Evolutionary conservation across 768 basidiomycete species (phyloP).

Genomic region (Lepiota venenata): DNA sequence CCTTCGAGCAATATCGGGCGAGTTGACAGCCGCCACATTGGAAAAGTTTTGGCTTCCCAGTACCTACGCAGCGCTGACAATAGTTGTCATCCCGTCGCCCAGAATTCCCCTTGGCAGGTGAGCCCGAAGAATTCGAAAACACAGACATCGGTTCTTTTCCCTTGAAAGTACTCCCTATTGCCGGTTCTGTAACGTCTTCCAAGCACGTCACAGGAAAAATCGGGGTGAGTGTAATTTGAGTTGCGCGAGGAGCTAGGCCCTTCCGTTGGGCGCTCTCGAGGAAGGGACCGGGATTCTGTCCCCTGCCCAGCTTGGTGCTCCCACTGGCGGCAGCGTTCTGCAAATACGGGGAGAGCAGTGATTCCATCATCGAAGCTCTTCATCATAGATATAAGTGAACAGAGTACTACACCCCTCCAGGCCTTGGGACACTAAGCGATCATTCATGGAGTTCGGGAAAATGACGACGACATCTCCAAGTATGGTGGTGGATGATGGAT

Average conservation of each 20-base stretch:
- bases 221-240: slow-evolving; percentile 48
- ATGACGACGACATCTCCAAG: slow-evolving; percentile 47
- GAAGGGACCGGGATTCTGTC: slow-evolving; percentile 41
- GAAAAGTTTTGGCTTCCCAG: too few species aligned
- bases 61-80: too few species aligned
- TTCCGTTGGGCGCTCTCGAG: slow-evolving; percentile 30
- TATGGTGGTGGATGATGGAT: slow-evolving; percentile 45
- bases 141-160: too few species aligned
- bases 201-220: slow-evolving; percentile 51
- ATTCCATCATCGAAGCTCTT: slow-evolving; percentile 45
- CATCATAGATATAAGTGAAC: slow-evolving; percentile 19
- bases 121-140: too few species aligned
- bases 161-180: too few species aligned
- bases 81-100: too few species aligned
- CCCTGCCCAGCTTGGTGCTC: slow-evolving; percentile 41
- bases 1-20: too few species aligned
- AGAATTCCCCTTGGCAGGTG: too few species aligned
- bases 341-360: slow-evolving; percentile 45
- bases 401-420: slow-evolving; percentile 11
- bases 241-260: slow-evolving; percentile 37
- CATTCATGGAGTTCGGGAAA: slow-evolving; percentile 29
- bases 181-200: slow-evolving; percentile 21
- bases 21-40: too few species aligned
- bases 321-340: slow-evolving; percentile 56
- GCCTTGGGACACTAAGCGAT: slow-evolving; percentile 18